Evolutionary conservation across 352 stramenopile species (phyloP).

Genomic region (Phytophthora lateralis): DNA sequence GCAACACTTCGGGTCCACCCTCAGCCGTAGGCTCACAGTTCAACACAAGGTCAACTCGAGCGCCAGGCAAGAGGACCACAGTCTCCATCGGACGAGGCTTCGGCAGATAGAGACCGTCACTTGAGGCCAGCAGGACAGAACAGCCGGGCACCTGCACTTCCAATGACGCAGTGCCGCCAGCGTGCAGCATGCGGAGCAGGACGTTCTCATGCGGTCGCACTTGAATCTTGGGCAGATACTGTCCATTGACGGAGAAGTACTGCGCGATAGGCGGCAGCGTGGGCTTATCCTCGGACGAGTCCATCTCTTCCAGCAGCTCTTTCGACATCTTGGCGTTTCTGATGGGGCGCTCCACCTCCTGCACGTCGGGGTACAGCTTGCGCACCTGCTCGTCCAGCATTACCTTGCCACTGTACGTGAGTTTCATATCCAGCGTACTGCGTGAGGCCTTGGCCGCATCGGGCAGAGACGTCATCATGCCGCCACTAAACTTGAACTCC

Average conservation of each 20-base stretch:
- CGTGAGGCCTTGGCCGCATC: constrained; percentile 54
- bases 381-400: constrained; percentile 44
- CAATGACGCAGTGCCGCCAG: constrained; percentile 53
- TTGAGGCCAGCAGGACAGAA: constrained; percentile 54
- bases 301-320: constrained; percentile 34
- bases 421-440: constrained; percentile 51
- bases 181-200: constrained; percentile 68
- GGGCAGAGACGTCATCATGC: constrained; percentile 51
- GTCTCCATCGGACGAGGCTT: constrained; percentile 43
- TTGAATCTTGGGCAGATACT: constrained; percentile 68
- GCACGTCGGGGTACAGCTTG: constrained; percentile 49
- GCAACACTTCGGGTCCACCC: constrained; percentile 39
- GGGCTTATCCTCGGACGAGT: constrained; percentile 23
- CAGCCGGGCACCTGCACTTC: constrained; percentile 69
- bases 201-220: constrained; percentile 58
- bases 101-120: constrained; percentile 63
- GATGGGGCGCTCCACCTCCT: constrained; percentile 34
- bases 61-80: constrained; percentile 63
- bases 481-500: constrained; percentile 70
- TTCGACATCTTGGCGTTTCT: constrained; percentile 36
- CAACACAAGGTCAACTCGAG: constrained; percentile 61
- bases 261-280: constrained; percentile 44
- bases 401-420: constrained; percentile 53
- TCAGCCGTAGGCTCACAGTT: constrained; percentile 49
- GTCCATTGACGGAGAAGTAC: constrained; percentile 78